Evolutionary conservation across 2,329 filamentous ascomycete genomes (phyloP), one percentile per base, ranked within the genome.

Genomic region (Epicoccum sorghinum): DNA sequence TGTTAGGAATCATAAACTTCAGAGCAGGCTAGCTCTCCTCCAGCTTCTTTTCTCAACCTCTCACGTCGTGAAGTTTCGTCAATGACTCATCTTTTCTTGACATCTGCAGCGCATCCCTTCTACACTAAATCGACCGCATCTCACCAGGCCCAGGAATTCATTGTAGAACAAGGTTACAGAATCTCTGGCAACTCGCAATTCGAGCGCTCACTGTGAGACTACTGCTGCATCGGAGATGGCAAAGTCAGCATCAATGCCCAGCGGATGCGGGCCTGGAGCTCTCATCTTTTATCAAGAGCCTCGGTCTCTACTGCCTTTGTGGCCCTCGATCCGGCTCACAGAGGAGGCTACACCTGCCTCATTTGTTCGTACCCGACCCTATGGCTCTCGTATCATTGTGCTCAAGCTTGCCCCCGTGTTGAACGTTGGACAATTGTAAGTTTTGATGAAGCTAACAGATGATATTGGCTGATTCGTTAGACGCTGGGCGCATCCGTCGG

Each of bases 301-400:
- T 4, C 32, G 25, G 30, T 9, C 27, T n/a, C 4, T 4, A 4
- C 3, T 43, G 1, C 33, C 38, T 1, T 22, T 39, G 7, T 54
- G 51, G 51, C 51, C 51, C 0, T 22, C 51, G 2, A 22, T 54
- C 2, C 44, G 39, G 8, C 66, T 64, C 10, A 55, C 59, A 2
- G 60, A 70, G 6, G 54, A 69, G 3, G 44, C 65, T 36, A 59
- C 58, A 0, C 58, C 66, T 3, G 22, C 39, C 0, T 7, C 51
- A 1, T 39, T 64, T 14, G 46, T 44, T 7, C 22, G 33, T 3
- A 55, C 4, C 7, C 55, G 60, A 3, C 66, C 68, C 1, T 18
- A 9, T 3, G 58, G 52, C 1, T 62, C 60, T 25, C 38, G 55
- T 8, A 62, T 29, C 0, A 49, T 68, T 2, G 9, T 54, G 4